Conservation (phyloP, 345 rosid species). For the Garcia nutans region DNA sequence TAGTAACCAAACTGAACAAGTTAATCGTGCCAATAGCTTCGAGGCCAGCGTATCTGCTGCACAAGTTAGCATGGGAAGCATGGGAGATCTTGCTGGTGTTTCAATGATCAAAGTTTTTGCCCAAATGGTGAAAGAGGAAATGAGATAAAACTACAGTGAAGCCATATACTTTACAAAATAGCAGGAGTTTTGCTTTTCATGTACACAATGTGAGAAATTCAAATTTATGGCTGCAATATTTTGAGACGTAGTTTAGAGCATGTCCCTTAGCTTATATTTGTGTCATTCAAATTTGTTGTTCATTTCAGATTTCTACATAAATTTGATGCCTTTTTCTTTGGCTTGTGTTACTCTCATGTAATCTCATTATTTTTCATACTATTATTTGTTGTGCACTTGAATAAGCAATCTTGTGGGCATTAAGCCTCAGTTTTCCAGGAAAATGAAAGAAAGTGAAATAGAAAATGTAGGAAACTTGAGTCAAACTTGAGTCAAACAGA, state of each 20-base stretch:
- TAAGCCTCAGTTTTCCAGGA: neutral
- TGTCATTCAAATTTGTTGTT: neutral
- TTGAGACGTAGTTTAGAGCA: neutral
- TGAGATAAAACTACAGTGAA: constrained; percentile 26
- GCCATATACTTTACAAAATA: neutral
- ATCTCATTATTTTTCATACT: neutral
- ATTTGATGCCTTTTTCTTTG: neutral
- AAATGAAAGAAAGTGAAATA: neutral
- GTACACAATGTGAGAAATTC: neutral
- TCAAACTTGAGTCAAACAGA: no score
- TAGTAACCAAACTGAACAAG: constrained; percentile 5
- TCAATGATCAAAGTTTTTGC: constrained; percentile 70
- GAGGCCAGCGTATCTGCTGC: constrained; percentile 29
- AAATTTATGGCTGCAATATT: neutral
- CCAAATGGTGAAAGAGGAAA: constrained; percentile 59
- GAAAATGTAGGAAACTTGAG: no score
- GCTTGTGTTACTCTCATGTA: no score
- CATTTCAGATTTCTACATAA: neutral
- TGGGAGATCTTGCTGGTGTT: constrained; percentile 42
- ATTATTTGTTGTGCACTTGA: neutral
- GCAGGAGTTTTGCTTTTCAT: neutral
- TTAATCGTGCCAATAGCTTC: constrained; percentile 16
- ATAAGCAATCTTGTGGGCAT: neutral
- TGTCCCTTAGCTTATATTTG: neutral
- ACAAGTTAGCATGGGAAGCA: constrained; percentile 35